Base-by-base conservation (phyloP, 805 yeast species). In the Candida caryicola region DNA sequence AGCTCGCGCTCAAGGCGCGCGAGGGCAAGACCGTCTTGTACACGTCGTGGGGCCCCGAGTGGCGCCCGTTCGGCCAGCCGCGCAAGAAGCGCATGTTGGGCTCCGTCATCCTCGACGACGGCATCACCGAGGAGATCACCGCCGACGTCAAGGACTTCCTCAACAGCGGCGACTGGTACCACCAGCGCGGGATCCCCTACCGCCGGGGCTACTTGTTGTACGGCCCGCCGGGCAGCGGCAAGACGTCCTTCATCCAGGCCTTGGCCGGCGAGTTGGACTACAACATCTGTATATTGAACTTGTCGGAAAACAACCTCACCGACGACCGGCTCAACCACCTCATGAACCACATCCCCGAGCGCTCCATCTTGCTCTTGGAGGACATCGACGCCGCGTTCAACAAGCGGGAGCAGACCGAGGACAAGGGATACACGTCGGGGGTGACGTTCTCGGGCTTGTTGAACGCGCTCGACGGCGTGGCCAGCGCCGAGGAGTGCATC, bases 201-300 rank as follows among this genome's bases (percentile, higher is more conserved):
- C 75, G 99, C 59, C 73, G 99, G 51, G 99, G 99, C 0, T 93
- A 93, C 54, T 69, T 93, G 35, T 66, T 93, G 19, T 91, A 86
- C 61, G 99, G 99, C 0, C 99, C 99, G 0, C 99, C 99, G 2
- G 99, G 99, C 1, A 81, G 91, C 48, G 99, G 99, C 41, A 93
- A 93, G 57, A 89, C 98, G 2, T 85, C 95, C 54, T 88, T 88
- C 48, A 91, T 93, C 39, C 98, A 91, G 60, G 97, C 99, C 0
- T 66, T 93, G 36, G 99, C 99, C 0, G 99, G 98, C 27, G 95
- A 89, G 46, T 70, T 93, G 52, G 97, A 93, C 62, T 93, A 93
- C 61, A 90, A 90, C 60, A 93, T 93, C 50, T 95, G 98, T 60
- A 85, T 93, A 27, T 69, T 93, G 61, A 93, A 93, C 52, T 71